Evolutionary conservation across 2,329 filamentous ascomycete species (phyloP), one percentile per base, ranked within the genome.

Genomic region (Trichoderma semiorbis): DNA sequence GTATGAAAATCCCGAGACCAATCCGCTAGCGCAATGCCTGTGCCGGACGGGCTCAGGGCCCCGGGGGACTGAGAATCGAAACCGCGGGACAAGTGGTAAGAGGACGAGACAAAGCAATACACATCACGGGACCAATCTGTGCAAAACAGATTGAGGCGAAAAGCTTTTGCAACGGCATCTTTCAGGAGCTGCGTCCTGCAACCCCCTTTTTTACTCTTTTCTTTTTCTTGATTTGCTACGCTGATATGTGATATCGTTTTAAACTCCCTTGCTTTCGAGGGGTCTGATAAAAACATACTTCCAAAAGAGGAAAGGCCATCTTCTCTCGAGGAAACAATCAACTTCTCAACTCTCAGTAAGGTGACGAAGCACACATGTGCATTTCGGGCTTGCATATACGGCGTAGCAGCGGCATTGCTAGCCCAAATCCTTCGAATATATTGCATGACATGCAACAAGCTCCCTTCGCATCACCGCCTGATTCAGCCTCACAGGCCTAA

Each of bases 311-410:
- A 26, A 74, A 74, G 58, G 75, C 65, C 60, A 55, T 57, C 72
- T 75, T 75, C 32, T 69, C 74, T 75, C 75, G 74, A 72, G 75
- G 39, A 61, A 76, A 75, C 74, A 75, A 74, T 24, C 21, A n/a
- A 61, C 28, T 53, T 53, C 21, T 43, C 39, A 43, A 24, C 47
- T 12, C 10, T 7, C 36, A 21, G 43, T 21, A 63, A 53, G 34
- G 28, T 18, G 43, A 43, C 55, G 34, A 57, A 58, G 16, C 55
- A 43, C 32, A 53, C 11, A 53, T 53, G 47, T 53, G 36, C 32
- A 16, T 10, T 36, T 28, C 32, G 32, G 32, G 58, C 21, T 26
- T 39, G 62, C 62, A 64, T 64, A 64, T 50, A 64, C 28, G 62
- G 62, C 5, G 62, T 64, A 10, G 62, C 39, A 67, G 24, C 32